Conservation (phyloP, 2,329 filamentous ascomycete species). For the Didymella exigua region DNA sequence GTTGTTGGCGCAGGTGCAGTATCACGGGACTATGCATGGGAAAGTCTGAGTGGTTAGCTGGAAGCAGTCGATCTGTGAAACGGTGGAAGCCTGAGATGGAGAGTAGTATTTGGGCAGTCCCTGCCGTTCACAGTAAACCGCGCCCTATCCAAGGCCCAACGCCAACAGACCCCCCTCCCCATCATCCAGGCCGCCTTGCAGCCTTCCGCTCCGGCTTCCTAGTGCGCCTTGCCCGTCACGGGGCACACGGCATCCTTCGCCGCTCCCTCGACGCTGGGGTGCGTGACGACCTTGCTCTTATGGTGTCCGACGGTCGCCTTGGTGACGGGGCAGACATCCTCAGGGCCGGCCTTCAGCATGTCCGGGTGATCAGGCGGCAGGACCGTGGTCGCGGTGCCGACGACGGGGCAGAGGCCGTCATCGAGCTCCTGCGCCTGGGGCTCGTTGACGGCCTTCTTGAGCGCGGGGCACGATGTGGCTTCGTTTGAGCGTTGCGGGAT, state of each 20-base stretch:
- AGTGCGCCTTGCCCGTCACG: slow-evolving; percentile 46
- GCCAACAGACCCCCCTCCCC: neutral
- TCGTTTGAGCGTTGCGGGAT: slow-evolving; percentile 31
- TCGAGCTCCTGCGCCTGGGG: slow-evolving; percentile 48
- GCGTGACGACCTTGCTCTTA: slow-evolving; percentile 49
- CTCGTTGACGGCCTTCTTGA: slow-evolving; percentile 48
- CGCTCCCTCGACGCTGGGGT: slow-evolving; percentile 49
- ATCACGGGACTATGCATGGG: slow-evolving; percentile 19
- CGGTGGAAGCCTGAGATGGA: neutral
- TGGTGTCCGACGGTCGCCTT: slow-evolving; percentile 53
- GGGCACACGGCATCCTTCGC: slow-evolving; percentile 50
- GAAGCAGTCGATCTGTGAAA: neutral
- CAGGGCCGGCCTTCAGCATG: slow-evolving; percentile 46
- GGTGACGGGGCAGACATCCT: slow-evolving; percentile 52
- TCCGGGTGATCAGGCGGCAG: slow-evolving; percentile 53
- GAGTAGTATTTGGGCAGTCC: neutral
- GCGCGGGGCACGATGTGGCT: slow-evolving; percentile 50
- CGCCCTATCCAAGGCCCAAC: slow-evolving; percentile 5
- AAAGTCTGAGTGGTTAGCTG: slow-evolving; percentile 21
- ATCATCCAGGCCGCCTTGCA: neutral
- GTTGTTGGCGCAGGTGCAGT: slow-evolving; percentile 21
- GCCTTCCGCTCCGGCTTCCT: neutral
- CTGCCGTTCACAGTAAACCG: neutral
- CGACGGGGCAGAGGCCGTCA: slow-evolving; percentile 52
- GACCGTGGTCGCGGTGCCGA: slow-evolving; percentile 51